These are phyloP conservation scores for Auricularia heimuer DNA, from an alignment of 768 basidiomycete species.

Conservation along the genomic window DNA sequence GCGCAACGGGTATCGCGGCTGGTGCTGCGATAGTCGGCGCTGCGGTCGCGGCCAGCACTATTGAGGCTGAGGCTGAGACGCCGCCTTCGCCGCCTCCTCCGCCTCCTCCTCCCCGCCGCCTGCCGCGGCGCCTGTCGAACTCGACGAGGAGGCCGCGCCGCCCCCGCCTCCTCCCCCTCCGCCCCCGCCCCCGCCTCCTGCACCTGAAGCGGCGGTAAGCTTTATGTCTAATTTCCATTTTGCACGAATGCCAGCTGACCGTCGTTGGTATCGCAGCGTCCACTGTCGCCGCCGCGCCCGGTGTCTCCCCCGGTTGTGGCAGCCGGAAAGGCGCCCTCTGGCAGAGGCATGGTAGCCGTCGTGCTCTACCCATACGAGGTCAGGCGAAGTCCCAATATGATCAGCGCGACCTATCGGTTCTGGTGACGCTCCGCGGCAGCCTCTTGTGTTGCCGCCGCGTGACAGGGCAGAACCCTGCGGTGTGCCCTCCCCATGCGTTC, in stretches of 20 bases:
- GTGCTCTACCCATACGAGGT: slow-evolving; percentile 78
- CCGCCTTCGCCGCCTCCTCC: slow-evolving; percentile 25
- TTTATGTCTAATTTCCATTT: too few relatives aligned
- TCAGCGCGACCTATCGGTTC: not conserved
- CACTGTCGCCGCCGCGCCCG: slow-evolving; percentile 15
- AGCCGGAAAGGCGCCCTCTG: slow-evolving; percentile 17
- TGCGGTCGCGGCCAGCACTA: slow-evolving; percentile 12
- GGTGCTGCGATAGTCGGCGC: slow-evolving; percentile 18
- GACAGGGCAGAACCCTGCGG: too few relatives aligned
- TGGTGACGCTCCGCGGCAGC: not conserved
- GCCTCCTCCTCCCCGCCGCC: slow-evolving; percentile 7
- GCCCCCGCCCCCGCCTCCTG: slow-evolving; percentile 11
- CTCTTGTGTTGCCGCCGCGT: not conserved
- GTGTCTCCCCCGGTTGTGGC: slow-evolving; percentile 22
- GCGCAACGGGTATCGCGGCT: slow-evolving; percentile 36
- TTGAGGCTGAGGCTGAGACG: slow-evolving; percentile 15
- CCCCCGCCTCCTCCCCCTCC: slow-evolving; percentile 31
- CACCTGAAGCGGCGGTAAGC: not conserved
- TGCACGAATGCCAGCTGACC: too few relatives aligned
- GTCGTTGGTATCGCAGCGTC: slow-evolving; percentile 3
- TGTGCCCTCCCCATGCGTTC: not conserved
- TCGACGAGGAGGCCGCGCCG: slow-evolving; percentile 27
- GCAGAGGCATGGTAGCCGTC: slow-evolving; percentile 53
- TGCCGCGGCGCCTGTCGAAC: slow-evolving; percentile 17
- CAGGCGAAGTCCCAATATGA: slow-evolving; percentile 6